A percentile compares a stretch with the other conserved stretches of the same genome.
These are phyloP conservation scores for Pyrrhoderma noxium DNA, from an alignment of 1,284 basidiomycete genomes.

Conservation along the genomic window DNA sequence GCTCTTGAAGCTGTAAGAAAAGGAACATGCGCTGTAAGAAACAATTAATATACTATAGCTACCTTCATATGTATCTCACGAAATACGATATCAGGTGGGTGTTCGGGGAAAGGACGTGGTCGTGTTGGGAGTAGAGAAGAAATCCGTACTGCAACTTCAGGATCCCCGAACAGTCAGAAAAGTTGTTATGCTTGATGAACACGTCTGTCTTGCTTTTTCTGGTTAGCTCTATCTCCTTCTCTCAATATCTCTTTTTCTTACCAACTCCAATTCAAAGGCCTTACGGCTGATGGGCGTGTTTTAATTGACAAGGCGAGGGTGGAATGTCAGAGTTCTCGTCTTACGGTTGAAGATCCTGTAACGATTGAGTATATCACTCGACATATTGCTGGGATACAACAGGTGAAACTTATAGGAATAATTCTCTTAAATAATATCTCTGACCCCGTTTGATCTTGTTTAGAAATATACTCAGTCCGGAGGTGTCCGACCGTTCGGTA, in stretches of 20 bases:
- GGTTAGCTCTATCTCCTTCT: conserved; percentile 41
- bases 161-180: conserved; percentile 97
- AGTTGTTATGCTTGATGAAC: conserved; percentile 98
- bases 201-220: conserved; percentile 95
- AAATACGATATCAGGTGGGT: conserved; percentile 63
- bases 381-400: conserved; percentile 96
- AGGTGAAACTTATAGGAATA: conserved; percentile 58
- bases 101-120: conserved; percentile 93
- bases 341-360: conserved; percentile 98
- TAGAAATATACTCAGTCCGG: conserved; percentile 98
- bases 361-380: conserved; percentile 98
- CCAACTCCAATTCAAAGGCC: conserved; percentile 45
- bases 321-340: conserved; percentile 95
- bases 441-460: too few relatives aligned
- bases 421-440: too few relatives aligned
- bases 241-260: neutral
- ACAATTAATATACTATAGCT: neutral
- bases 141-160: conserved; percentile 94
- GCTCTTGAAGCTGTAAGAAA: conserved; percentile 94
- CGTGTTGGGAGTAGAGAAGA: conserved; percentile 98
- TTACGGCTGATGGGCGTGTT: conserved; percentile 96
- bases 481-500: conserved; percentile 96
- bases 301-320: conserved; percentile 96
- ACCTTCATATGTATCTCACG: neutral
- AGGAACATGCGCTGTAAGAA: conserved; percentile 90